Evolutionary conservation across 345 rosid genomes (phyloP).

Genomic region (Eucalyptus sp.): DNA sequence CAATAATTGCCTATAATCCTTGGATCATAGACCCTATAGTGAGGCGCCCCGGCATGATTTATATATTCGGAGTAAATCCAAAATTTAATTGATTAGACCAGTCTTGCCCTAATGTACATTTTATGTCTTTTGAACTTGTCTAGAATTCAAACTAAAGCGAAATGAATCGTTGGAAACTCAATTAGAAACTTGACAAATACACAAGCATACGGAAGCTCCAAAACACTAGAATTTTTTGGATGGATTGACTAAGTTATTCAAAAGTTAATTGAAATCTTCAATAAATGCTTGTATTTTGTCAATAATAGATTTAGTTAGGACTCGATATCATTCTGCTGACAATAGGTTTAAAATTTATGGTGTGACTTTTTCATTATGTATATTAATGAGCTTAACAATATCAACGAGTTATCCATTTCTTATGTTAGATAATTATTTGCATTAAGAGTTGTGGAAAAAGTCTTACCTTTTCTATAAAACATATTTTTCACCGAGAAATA

Average conservation of each 20-base stretch:
- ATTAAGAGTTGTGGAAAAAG: neutral
- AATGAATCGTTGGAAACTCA: neutral
- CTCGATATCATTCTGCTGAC: rapidly evolving
- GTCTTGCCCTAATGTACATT: neutral
- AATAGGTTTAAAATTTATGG: too few species aligned
- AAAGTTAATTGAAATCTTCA: neutral
- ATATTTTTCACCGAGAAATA: neutral
- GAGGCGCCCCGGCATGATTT: neutral
- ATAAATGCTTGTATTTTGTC: neutral
- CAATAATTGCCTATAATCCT: neutral
- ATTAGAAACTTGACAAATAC: neutral
- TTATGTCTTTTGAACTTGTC: neutral
- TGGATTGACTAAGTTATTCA: neutral
- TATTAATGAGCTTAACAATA: neutral
- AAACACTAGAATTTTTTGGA: neutral
- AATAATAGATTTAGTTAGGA: neutral
- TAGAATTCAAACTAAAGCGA: neutral
- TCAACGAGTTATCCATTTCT: rapidly evolving
- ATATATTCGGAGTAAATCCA: too few species aligned
- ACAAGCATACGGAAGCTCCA: neutral
- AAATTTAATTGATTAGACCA: neutral
- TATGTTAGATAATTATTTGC: neutral
- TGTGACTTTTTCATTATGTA: neutral
- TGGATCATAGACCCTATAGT: neutral
- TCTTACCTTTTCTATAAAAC: neutral